Evolutionary conservation across 495 filamentous ascomycete genomes (phyloP), one percentile per base, ranked within the genome.

Genomic region (Cercophora samala): DNA sequence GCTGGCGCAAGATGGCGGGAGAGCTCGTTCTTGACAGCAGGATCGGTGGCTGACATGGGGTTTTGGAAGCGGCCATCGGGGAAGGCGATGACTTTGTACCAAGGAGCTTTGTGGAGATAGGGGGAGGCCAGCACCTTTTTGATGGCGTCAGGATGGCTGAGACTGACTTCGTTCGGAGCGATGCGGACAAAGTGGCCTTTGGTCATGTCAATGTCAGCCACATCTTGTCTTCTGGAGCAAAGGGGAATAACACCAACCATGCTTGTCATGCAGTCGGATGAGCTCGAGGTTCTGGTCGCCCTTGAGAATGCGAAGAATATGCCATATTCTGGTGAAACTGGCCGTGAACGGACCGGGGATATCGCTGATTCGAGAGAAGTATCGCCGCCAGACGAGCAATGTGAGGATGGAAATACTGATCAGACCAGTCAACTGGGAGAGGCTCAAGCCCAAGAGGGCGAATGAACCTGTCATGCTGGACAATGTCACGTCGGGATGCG

Each of bases 131-230:
- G 77, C n/a, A 77, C 63, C 60, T 68, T 71, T 32, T 72, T 70
- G 24, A 83, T 66, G 23, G 76, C 80, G 55, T 83, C 81, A 4
- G 82, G 79, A 64, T 86, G 78, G 66, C 77, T 75, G 51, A 82
- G 69, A 60, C 75, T 79, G 66, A 86, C 79, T 77, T 85, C 82
- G 66, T 84, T 80, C 42, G 77, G 73, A 37, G 73, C 72, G 63
- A 84, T 83, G 21, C 83, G 81, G 62, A 86, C 79, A 64, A 85
- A 82, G 54, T 79, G 62, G 11, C 82, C 37, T 46, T 46, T 13
- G 8, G 37, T 32, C 8, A 17, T 46, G 11, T 46, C 15, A n/a
- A n/a, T n/a, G n/a, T n/a, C n/a, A n/a, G n/a, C n/a, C n/a, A n/a
- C n/a, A n/a, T n/a, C n/a, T n/a, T n/a, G n/a, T n/a, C n/a, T n/a